Conservation (phyloP, 2,329 filamentous ascomycete genomes). For the Neofusicoccum cordaticola region DNA sequence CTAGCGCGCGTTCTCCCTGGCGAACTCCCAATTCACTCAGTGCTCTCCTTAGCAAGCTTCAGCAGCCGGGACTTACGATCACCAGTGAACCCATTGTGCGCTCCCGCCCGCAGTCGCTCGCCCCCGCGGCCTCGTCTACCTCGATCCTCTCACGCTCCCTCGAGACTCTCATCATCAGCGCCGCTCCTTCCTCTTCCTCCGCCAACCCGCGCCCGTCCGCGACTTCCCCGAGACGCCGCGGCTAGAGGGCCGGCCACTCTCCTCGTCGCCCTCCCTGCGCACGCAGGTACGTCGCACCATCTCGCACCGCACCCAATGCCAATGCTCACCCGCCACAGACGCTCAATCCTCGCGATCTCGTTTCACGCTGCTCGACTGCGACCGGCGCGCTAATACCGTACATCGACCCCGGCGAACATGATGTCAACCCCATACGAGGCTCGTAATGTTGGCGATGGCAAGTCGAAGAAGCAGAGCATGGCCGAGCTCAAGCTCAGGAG, state of each 20-base stretch:
- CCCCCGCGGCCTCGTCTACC: conserved; percentile 13
- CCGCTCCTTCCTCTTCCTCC: conserved; percentile 16
- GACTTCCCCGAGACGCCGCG: conserved; percentile 15
- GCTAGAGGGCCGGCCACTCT: conserved; percentile 25
- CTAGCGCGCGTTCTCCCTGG: background rate
- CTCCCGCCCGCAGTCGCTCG: conserved; percentile 10
- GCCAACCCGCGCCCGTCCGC: conserved; percentile 17
- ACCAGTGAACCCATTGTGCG: conserved; percentile 9
- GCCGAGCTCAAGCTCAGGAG: conserved; percentile 95
- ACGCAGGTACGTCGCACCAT: conserved; percentile 19
- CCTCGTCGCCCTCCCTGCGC: conserved; percentile 24
- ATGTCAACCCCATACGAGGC: conserved; percentile 66
- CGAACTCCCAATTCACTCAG: background rate
- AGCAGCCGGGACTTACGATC: conserved; percentile 8
- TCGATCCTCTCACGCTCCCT: conserved; percentile 7
- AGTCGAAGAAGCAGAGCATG: conserved; percentile 99
- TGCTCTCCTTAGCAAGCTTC: conserved; percentile 7
- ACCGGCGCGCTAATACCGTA: conserved; percentile 9
- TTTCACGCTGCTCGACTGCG: conserved; percentile 9
- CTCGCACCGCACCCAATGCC: conserved; percentile 13
- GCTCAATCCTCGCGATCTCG: conserved; percentile 6
- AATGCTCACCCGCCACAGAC: conserved; percentile 15
- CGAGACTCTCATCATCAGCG: background rate
- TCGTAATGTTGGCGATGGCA: conserved; percentile 62
- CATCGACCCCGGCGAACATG: conserved; percentile 27